Conservation (phyloP, 2,329 filamentous ascomycete genomes). For the Falciphora oryzae region DNA sequence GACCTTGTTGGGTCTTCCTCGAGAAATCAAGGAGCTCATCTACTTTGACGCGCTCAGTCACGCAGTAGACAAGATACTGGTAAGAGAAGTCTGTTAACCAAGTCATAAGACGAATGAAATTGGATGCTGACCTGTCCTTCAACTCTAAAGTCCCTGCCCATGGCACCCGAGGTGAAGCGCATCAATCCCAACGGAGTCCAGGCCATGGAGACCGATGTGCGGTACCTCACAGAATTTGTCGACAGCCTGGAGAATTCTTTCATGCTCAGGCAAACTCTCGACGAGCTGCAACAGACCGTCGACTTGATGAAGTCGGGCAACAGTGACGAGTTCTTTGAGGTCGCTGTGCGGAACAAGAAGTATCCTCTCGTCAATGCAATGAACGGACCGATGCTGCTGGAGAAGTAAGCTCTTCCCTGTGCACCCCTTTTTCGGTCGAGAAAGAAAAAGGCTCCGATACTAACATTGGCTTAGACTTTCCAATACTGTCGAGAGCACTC, state of each 20-base stretch:
- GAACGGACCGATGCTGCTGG: slow-evolving; percentile 82
- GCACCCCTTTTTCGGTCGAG: not conserved
- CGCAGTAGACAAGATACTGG: slow-evolving; percentile 78
- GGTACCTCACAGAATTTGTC: slow-evolving; percentile 81
- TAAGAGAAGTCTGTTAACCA: slow-evolving; percentile 28
- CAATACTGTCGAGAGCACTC: slow-evolving; percentile 52
- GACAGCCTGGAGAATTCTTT: slow-evolving; percentile 74
- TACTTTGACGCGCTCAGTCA: slow-evolving; percentile 96
- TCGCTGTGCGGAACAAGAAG: slow-evolving; percentile 82
- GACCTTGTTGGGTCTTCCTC: slow-evolving; percentile 84
- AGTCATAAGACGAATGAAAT: not conserved
- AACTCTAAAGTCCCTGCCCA: slow-evolving; percentile 57
- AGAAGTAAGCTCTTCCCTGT: slow-evolving; percentile 59
- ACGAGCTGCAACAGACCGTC: slow-evolving; percentile 90
- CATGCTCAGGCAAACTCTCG: slow-evolving; percentile 83
- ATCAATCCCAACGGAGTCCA: slow-evolving; percentile 85
- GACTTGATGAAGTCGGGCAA: slow-evolving; percentile 82
- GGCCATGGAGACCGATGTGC: slow-evolving; percentile 75
- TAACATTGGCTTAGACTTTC: slow-evolving; percentile 50
- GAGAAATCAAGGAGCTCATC: slow-evolving; percentile 94
- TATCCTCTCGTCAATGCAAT: slow-evolving; percentile 89
- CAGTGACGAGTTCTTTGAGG: slow-evolving; percentile 95
- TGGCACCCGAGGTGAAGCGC: slow-evolving; percentile 71
- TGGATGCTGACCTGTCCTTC: not conserved
- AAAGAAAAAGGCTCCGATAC: slow-evolving; percentile 5